Percentiles rank a stretch among this genome's conserved stretches.
These are phyloP conservation scores for Gynochthodes officinalis DNA, from an alignment of 257 asterid species.

Conservation along the genomic window DNA sequence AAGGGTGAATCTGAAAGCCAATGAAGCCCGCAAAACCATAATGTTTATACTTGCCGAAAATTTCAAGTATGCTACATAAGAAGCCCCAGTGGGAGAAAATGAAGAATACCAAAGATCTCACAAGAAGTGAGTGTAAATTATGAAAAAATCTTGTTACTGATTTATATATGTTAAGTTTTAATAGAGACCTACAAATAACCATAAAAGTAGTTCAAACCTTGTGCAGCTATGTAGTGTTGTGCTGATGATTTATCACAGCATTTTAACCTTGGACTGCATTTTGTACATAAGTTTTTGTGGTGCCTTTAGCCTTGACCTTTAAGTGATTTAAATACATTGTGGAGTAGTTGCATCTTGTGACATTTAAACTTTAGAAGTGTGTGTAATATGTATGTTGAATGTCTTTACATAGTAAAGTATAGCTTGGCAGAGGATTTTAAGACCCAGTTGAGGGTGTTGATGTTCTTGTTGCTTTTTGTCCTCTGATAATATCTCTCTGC, in stretches of 20 bases:
- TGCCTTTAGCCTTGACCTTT: neutral
- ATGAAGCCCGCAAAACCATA: conserved; percentile 13
- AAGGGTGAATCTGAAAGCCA: conserved; percentile 6
- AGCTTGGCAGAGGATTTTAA: neutral
- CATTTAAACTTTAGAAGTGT: neutral
- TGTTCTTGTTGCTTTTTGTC: neutral
- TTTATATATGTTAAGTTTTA: neutral
- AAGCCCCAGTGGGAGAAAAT: conserved; percentile 1
- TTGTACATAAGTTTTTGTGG: conserved; percentile 6
- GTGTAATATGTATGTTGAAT: neutral
- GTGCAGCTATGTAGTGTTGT: conserved; percentile 2
- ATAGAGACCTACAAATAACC: neutral
- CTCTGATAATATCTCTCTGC: too few relatives aligned
- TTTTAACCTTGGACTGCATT: conserved; percentile 11
- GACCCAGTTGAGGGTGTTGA: neutral
- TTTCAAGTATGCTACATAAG: conserved; percentile 2
- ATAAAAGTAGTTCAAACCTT: neutral
- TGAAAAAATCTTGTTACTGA: conserved; percentile 2
- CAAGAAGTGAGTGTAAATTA: conserved; percentile 6
- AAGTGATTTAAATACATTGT: neutral
- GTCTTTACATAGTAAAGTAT: neutral
- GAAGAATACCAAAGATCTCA: conserved; percentile 3
- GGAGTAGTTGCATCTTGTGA: neutral
- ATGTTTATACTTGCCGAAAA: conserved; percentile 7
- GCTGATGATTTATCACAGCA: conserved; percentile 4